phyloP scores from a whole-genome alignment of 164 flowering plant species.

The Chloranthus sessilifolius region DNA sequence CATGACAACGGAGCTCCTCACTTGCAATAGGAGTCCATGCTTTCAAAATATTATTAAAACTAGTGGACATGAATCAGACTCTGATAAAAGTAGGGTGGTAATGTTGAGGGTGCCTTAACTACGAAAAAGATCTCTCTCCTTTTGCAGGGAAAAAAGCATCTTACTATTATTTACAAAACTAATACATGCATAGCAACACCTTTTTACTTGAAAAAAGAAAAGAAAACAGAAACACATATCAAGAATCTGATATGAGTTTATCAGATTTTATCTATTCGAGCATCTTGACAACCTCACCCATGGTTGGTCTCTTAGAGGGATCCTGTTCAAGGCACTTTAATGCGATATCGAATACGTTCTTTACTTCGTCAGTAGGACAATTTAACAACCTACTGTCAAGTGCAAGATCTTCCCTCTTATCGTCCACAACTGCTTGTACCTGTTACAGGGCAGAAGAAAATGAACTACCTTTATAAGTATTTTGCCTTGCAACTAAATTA shows the following conservation, averaged over 20 bases:
- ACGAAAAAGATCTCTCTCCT: no score
- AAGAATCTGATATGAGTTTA: constrained; percentile 19
- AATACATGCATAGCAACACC: background rate
- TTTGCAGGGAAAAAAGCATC: no score
- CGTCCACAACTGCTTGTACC: constrained; percentile 72
- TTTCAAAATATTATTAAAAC: no score
- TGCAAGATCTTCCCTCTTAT: constrained; percentile 63
- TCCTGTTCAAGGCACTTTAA: constrained; percentile 77
- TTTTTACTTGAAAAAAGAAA: background rate
- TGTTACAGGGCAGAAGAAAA: no score
- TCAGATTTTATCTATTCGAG: constrained; percentile 56
- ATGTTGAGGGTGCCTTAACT: no score
- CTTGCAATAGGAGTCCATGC: no score
- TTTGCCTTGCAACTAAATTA: no score
- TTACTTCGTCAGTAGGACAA: constrained; percentile 53
- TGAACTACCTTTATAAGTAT: no score
- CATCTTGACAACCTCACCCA: constrained; percentile 84
- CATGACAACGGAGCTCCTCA: no score
- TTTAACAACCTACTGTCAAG: constrained; percentile 44
- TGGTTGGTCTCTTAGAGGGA: constrained; percentile 75
- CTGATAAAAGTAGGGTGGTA: no score
- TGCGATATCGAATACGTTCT: constrained; percentile 53
- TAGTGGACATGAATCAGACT: no score
- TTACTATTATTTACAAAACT: no score
- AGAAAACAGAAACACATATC: background rate